Base-by-base conservation (phyloP, 1,139 yeast genomes). In the Torulaspora globosa region DNA sequence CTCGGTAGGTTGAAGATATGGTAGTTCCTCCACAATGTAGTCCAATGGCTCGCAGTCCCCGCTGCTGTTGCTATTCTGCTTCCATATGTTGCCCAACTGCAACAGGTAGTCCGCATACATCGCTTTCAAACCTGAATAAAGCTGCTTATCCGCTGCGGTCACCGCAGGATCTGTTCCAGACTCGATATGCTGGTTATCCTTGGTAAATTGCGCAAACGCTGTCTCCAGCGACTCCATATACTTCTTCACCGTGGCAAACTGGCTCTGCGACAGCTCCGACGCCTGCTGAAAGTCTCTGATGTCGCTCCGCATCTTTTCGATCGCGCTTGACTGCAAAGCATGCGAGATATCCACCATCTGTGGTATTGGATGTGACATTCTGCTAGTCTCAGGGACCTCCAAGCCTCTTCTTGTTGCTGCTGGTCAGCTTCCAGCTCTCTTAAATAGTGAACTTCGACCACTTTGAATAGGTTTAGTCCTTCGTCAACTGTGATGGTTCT, bases 261-360 rank as follows among this genome's bases (percentile, higher is more conserved):
- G 62, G 18, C 45, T 48, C 30, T 47, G 41, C 18, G 53, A 44
- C 37, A 59, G 44, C 33, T 49, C 46, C 6, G 44, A 31, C 8
- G 41, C 41, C 21, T 48, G 46, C 23, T 48, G 45, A 31, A 52
- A 55, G 26, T 46, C 49, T 38, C 48, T 54, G n/a, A 60, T 52
- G 41, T 59, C 63, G 15, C 50, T 36, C 11, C 61, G 55, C 31
- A 63, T 60, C 47, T 58, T 54, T 37, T 62, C 59, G 12, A 63
- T 55, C 8, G 56, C 50, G 10, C 54, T 43, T 11, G 66, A 58
- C 33, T 58, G 62, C 44, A 62, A 50, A 8, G 66, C 63, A 48
- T 63, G 63, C 32, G 61, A 49, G 16, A 63, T 60, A 46, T 63
- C 58, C 30, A 63, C 62, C 43, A 54, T 44, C 51, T 62, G 64